These are phyloP conservation scores for Suillus cothurnatus DNA, from an alignment of 768 basidiomycete species.

Conservation along the genomic window DNA sequence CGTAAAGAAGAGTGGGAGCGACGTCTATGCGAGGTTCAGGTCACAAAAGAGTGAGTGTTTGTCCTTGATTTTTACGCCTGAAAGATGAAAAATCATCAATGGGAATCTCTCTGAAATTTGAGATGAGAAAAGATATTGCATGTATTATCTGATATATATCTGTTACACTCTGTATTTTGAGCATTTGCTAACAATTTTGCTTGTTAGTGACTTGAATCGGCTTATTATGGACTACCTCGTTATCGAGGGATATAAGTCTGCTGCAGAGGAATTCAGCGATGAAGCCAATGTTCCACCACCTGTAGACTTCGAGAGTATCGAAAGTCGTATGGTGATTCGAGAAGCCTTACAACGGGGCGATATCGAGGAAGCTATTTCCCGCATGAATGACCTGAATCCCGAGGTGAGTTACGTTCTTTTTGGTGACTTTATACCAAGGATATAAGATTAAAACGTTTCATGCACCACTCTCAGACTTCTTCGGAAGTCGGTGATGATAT, in stretches of 20 bases:
- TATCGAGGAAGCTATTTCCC: conserved; percentile 92
- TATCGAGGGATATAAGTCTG: conserved; percentile 95
- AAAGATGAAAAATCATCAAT: conserved; percentile 72
- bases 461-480: conserved; percentile 96
- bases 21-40: conserved; percentile 77
- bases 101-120: conserved; percentile 98
- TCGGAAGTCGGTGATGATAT: conserved; percentile 82
- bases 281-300: conserved; percentile 79
- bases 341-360: conserved; percentile 94
- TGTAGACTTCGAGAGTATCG: conserved; percentile 90
- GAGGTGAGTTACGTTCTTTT: conserved; percentile 67
- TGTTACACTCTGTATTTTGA: conserved; percentile 27
- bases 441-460: conserved; percentile 90
- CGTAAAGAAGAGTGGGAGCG: conserved; percentile 87
- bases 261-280: conserved; percentile 91
- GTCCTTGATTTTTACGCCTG: conserved; percentile 17
- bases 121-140: conserved; percentile 77
- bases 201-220: conserved; percentile 83
- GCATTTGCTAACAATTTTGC: conserved; percentile 25
- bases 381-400: conserved; percentile 93
- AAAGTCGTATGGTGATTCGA: conserved; percentile 92
- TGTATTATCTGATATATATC: conserved; percentile 80
- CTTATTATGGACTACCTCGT: conserved; percentile 98
- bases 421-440: conserved; percentile 14
- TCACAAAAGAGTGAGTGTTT: conserved; percentile 84